Conservation (phyloP, 1,284 basidiomycete species). For the Schizopora paradoxa region DNA sequence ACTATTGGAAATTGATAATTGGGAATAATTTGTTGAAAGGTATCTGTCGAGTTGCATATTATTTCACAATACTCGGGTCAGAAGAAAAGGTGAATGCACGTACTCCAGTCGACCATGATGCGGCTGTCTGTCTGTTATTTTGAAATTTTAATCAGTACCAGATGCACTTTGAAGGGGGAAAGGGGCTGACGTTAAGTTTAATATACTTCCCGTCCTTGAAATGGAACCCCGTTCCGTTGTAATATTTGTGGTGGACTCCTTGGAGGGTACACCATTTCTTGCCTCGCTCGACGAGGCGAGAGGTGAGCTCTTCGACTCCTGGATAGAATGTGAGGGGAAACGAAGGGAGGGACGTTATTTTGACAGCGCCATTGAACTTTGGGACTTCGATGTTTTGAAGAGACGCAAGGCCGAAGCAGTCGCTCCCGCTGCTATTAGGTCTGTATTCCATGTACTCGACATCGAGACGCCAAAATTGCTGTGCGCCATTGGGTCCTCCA, state of each 20-base stretch:
- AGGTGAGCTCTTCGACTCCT: conserved; percentile 31
- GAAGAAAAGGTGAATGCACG: conserved; percentile 1
- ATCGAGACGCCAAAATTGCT: not conserved
- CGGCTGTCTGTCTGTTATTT: not conserved
- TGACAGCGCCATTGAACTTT: conserved; percentile 1
- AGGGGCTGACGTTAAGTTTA: conserved; percentile 39
- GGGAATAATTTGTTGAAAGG: conserved; percentile 45
- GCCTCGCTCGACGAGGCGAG: conserved; percentile 38
- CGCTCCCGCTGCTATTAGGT: not conserved
- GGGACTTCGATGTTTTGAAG: not conserved
- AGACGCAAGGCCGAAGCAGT: not conserved
- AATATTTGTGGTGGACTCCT: conserved; percentile 51
- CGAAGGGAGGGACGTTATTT: conserved; percentile 1
- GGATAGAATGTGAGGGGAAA: not conserved
- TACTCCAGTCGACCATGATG: conserved; percentile 6
- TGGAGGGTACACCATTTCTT: conserved; percentile 45
- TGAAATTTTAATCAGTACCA: conserved; percentile 7
- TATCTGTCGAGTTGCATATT: not conserved
- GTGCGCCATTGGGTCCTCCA: not conserved
- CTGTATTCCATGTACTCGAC: conserved; percentile 8
- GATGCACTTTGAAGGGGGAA: conserved; percentile 22
- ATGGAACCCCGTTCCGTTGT: conserved; percentile 42
- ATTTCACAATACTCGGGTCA: not conserved
- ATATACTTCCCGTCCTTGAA: conserved; percentile 27
- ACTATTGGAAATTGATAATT: conserved; percentile 38